These are phyloP conservation scores for Hypoxylon sp. DNA, from an alignment of 2,329 filamentous ascomycete species.

Conservation along the genomic window DNA sequence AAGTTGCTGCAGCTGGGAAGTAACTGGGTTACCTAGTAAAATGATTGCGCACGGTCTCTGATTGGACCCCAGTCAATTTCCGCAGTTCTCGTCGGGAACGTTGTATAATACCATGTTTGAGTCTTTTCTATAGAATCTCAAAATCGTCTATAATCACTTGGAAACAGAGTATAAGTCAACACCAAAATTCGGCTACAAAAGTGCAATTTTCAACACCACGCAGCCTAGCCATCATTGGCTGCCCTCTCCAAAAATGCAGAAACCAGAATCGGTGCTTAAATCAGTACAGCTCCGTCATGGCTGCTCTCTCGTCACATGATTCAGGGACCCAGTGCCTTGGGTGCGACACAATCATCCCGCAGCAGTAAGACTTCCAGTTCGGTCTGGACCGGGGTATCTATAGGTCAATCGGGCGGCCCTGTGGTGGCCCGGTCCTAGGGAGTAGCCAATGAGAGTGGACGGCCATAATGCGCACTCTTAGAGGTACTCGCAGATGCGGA, in stretches of 20 bases:
- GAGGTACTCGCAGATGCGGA: slow-evolving; percentile 45
- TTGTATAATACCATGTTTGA: background rate
- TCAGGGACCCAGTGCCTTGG: slow-evolving; percentile 37
- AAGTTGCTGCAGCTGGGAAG: slow-evolving; percentile 27
- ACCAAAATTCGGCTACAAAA: slow-evolving; percentile 25
- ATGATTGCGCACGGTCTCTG: slow-evolving; percentile 24
- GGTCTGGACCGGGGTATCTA: slow-evolving; percentile 42
- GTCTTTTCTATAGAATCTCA: no score
- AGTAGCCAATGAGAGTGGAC: slow-evolving; percentile 42
- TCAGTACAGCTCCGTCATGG: slow-evolving; percentile 29
- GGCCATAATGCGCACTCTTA: slow-evolving; percentile 37
- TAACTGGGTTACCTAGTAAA: slow-evolving; percentile 30
- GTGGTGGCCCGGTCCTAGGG: slow-evolving; percentile 33
- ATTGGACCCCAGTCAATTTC: slow-evolving; percentile 26
- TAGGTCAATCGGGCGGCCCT: slow-evolving; percentile 43
- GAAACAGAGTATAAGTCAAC: no score
- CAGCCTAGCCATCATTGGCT: slow-evolving; percentile 32
- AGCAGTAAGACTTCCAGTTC: slow-evolving; percentile 42
- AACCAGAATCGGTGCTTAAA: slow-evolving; percentile 24
- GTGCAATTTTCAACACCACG: slow-evolving; percentile 32
- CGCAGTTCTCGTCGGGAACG: slow-evolving; percentile 4
- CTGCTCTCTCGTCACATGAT: slow-evolving; percentile 42
- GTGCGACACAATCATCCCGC: slow-evolving; percentile 41
- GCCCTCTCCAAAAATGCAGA: slow-evolving; percentile 36
- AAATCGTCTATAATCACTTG: background rate